Conservation (phyloP, 768 basidiomycete species). For the Lyophyllum decastes region DNA sequence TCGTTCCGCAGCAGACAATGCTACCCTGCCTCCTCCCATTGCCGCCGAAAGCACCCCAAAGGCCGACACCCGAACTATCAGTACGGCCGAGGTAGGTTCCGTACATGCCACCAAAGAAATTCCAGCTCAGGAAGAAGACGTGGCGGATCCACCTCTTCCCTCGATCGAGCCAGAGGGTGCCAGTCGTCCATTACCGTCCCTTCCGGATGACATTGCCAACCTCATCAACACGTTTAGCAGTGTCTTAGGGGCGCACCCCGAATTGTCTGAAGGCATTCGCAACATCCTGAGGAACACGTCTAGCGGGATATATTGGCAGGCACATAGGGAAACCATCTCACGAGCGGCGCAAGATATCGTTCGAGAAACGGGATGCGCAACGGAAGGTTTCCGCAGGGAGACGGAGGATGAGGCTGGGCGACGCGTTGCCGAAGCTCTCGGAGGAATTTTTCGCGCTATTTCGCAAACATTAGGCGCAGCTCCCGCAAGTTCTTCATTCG, state of each 20-base stretch:
- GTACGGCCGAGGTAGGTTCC: conserved; percentile 1
- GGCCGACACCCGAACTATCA: conserved; percentile 17
- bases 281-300: conserved; percentile 63
- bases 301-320: conserved; percentile 68
- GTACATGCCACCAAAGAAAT: not conserved
- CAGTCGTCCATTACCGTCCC: conserved; percentile 35
- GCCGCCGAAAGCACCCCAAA: conserved; percentile 40
- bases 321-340: conserved; percentile 60
- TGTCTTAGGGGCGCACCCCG: conserved; percentile 67
- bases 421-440: conserved; percentile 64
- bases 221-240: conserved; percentile 57
- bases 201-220: conserved; percentile 65
- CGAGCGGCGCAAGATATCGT: conserved; percentile 57
- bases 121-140: not conserved
- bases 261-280: conserved; percentile 67
- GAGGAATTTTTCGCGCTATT: conserved; percentile 57
- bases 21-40: conserved; percentile 7
- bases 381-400: conserved; percentile 44
- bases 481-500: not conserved
- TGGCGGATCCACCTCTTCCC: conserved; percentile 53
- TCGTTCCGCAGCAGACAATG: conserved; percentile 5
- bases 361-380: conserved; percentile 43
- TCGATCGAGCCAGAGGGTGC: conserved; percentile 36
- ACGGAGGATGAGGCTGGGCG: conserved; percentile 68
- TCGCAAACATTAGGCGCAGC: conserved; percentile 27